These are phyloP conservation scores for Nymphaea thermarum DNA, from an alignment of 164 flowering plant genomes.

Conservation along the genomic window DNA sequence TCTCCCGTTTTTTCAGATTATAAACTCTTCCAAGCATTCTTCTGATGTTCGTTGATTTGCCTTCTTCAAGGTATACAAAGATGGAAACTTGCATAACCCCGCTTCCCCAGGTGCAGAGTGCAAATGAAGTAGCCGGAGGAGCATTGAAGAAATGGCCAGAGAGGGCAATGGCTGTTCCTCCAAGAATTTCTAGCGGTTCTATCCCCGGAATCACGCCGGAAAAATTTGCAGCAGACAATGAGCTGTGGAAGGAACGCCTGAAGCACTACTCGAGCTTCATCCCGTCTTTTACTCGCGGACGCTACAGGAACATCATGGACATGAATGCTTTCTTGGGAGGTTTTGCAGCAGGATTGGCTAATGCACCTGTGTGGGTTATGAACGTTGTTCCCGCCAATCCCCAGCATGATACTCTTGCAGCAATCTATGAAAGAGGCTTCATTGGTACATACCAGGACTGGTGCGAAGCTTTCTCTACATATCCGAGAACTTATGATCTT, in stretches of 20 bases:
- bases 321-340: constrained; percentile 95
- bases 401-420: constrained; percentile 67
- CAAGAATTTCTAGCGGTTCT: constrained; percentile 66
- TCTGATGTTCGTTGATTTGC: background rate
- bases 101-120: constrained; percentile 59
- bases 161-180: constrained; percentile 75
- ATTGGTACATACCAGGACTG: constrained; percentile 92
- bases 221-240: constrained; percentile 57
- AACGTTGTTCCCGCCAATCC: constrained; percentile 72
- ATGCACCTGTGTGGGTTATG: constrained; percentile 96
- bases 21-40: background rate
- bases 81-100: constrained; percentile 91
- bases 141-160: constrained; percentile 84
- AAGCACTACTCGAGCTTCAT: constrained; percentile 46
- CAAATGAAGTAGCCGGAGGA: constrained; percentile 85
- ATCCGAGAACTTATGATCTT: constrained; percentile 95
- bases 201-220: constrained; percentile 49
- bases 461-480: constrained; percentile 98
- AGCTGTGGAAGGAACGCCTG: constrained; percentile 68
- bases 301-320: constrained; percentile 84
- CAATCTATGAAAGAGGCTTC: constrained; percentile 76
- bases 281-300: constrained; percentile 33
- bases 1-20: background rate
- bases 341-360: constrained; percentile 71
- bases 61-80: constrained; percentile 49